A percentile compares a stretch with the other conserved stretches of the same genome.
phyloP scores from a whole-genome alignment of 345 rosid genomes.

The Brassica juncea region DNA sequence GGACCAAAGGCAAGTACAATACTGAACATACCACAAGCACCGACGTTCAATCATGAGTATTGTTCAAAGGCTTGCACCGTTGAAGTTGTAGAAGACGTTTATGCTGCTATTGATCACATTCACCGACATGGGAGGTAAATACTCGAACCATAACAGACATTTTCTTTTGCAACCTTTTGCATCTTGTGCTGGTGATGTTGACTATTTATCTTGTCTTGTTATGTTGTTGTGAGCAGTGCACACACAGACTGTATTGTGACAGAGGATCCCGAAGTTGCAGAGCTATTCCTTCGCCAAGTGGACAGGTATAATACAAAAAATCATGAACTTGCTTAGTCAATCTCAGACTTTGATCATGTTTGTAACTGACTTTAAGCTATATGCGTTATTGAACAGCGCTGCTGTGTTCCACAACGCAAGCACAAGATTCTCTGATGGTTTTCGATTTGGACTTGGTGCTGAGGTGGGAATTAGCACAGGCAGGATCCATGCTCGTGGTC shows the following conservation, averaged over 20 bases:
- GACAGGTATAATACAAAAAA: slow-evolving; percentile 58
- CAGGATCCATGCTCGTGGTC: slow-evolving; percentile 99
- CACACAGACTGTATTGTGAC: slow-evolving; percentile 93
- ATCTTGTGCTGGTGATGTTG: neutral
- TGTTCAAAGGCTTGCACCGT: slow-evolving; percentile 82
- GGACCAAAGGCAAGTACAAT: slow-evolving; percentile 72
- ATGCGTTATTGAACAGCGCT: slow-evolving; percentile 60
- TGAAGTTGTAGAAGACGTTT: slow-evolving; percentile 86
- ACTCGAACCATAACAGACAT: neutral
- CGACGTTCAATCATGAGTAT: slow-evolving; percentile 77
- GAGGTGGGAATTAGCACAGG: slow-evolving; percentile 99
- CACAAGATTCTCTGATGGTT: slow-evolving; percentile 95
- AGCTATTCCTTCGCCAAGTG: slow-evolving; percentile 72
- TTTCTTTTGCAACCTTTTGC: neutral
- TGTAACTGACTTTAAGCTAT: slow-evolving; percentile 13
- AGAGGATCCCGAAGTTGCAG: slow-evolving; percentile 71
- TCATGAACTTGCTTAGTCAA: neutral
- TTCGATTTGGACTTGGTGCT: slow-evolving; percentile 96
- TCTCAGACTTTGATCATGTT: neutral
- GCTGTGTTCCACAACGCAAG: slow-evolving; percentile 99
- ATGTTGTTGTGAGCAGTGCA: slow-evolving; percentile 53
- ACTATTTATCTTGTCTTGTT: neutral
- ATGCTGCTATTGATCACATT: slow-evolving; percentile 82
- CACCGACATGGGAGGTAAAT: slow-evolving; percentile 86
- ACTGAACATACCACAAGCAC: slow-evolving; percentile 63